These are phyloP conservation scores for Irpex rosettiformis DNA, from an alignment of 1,284 basidiomycete genomes.

Conservation along the genomic window DNA sequence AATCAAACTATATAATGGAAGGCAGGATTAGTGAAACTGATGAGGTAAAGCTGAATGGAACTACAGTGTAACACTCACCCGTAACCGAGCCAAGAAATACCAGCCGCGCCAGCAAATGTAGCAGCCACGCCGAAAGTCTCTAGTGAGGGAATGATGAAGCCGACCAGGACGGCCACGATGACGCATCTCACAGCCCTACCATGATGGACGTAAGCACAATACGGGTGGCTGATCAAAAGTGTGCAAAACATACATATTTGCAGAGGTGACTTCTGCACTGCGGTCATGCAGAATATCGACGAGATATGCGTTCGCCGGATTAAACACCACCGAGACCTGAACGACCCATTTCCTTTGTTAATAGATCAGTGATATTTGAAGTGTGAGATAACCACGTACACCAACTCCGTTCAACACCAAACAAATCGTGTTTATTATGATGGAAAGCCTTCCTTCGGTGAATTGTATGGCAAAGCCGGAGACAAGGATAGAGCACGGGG, in stretches of 20 bases:
- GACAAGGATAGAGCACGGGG: conserved; percentile 39
- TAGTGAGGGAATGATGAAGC: conserved; percentile 48
- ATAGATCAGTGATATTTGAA: conserved; percentile 19
- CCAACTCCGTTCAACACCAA: conserved; percentile 44
- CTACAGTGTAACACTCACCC: conserved; percentile 31
- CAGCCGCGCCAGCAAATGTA: conserved; percentile 46
- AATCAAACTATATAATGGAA: conserved; percentile 30
- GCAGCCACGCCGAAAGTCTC: conserved; percentile 49
- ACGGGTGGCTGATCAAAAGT: not conserved
- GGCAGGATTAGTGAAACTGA: conserved; percentile 5
- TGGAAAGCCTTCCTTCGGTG: conserved; percentile 14
- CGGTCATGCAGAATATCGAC: conserved; percentile 49
- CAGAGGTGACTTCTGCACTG: conserved; percentile 49
- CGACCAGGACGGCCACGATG: conserved; percentile 35
- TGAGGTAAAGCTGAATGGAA: conserved; percentile 1
- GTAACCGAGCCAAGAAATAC: conserved; percentile 42
- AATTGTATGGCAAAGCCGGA: conserved; percentile 34
- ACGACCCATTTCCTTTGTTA: conserved; percentile 15
- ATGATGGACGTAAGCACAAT: not conserved
- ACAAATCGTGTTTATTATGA: conserved; percentile 34
- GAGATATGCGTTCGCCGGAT: conserved; percentile 48
- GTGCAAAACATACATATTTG: conserved; percentile 28
- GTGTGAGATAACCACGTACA: conserved; percentile 28
- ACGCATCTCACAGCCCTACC: conserved; percentile 41
- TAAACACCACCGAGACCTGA: conserved; percentile 43